These are phyloP conservation scores for Quercus aquifolioides DNA, from an alignment of 306 rosid species.

Conservation along the genomic window DNA sequence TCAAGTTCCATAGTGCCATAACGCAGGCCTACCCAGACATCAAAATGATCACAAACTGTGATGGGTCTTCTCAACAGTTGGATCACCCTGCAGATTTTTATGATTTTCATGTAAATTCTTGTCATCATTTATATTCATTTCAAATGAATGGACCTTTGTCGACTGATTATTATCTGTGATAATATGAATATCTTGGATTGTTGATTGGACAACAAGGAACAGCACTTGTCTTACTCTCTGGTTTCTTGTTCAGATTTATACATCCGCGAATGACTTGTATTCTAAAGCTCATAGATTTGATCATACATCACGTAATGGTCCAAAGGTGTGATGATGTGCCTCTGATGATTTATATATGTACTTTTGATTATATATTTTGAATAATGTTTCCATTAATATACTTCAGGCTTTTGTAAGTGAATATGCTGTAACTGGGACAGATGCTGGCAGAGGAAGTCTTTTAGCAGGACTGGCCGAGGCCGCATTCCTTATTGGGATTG, in stretches of 20 bases:
- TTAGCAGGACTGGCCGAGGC: conserved; percentile 85
- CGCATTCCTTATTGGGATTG: conserved; percentile 80
- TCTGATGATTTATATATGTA: conserved; percentile 8
- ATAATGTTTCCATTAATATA: conserved; percentile 11
- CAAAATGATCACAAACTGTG: conserved; percentile 83
- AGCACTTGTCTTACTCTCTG: conserved; percentile 18
- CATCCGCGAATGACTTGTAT: conserved; percentile 67
- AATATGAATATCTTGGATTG: neutral
- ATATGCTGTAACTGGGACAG: conserved; percentile 77
- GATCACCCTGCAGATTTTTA: conserved; percentile 90
- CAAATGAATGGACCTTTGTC: neutral
- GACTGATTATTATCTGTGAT: neutral
- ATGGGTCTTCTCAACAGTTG: conserved; percentile 58
- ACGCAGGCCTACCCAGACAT: conserved; percentile 76
- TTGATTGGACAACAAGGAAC: neutral
- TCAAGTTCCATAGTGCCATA: conserved; percentile 61
- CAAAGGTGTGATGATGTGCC: conserved; percentile 36
- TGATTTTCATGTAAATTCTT: conserved; percentile 78
- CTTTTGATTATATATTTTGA: neutral
- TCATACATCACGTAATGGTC: conserved; percentile 48
- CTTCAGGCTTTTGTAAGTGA: conserved; percentile 93
- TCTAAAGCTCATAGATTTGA: conserved; percentile 55
- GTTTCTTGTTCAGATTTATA: conserved; percentile 53
- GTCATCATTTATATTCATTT: conserved; percentile 13
- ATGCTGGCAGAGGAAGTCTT: conserved; percentile 87